Evolutionary conservation across 352 stramenopile species (phyloP).

Genomic region (Phytophthora pluvialis): DNA sequence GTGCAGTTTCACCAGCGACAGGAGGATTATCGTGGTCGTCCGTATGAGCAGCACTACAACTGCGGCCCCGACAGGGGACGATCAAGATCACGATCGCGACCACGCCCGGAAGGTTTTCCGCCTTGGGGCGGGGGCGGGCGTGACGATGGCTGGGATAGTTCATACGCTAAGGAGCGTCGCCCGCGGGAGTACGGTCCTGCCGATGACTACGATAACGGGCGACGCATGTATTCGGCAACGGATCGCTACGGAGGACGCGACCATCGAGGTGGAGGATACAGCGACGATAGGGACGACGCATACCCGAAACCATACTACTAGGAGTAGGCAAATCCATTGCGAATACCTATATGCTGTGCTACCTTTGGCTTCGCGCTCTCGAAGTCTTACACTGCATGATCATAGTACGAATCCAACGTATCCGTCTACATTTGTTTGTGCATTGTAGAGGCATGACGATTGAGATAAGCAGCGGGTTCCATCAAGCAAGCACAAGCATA

Average conservation of each 20-base stretch:
- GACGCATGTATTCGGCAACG: conserved; percentile 12
- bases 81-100: conserved; percentile 26
- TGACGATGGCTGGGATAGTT: conserved; percentile 10
- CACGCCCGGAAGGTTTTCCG: conserved; percentile 2
- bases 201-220: conserved; percentile 8
- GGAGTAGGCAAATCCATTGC: background rate
- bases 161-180: conserved; percentile 10
- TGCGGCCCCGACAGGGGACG: conserved; percentile 6
- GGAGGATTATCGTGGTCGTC: conserved; percentile 7
- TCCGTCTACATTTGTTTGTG: background rate
- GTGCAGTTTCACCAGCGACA: conserved; percentile 6
- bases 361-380: too few relatives aligned
- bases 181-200: conserved; percentile 8
- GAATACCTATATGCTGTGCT: too few relatives aligned
- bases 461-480: too few relatives aligned
- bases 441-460: background rate
- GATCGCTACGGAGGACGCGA: conserved; percentile 12
- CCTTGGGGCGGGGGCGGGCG: background rate
- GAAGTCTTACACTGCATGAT: too few relatives aligned
- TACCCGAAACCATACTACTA: conserved; percentile 17
- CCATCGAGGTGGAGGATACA: conserved; percentile 12
- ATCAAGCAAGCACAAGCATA: too few relatives aligned
- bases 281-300: background rate
- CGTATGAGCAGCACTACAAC: conserved; percentile 3
- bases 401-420: too few relatives aligned